Evolutionary conservation across 2,329 filamentous ascomycete genomes (phyloP).

Genomic region (Diaporthe caulivora): DNA sequence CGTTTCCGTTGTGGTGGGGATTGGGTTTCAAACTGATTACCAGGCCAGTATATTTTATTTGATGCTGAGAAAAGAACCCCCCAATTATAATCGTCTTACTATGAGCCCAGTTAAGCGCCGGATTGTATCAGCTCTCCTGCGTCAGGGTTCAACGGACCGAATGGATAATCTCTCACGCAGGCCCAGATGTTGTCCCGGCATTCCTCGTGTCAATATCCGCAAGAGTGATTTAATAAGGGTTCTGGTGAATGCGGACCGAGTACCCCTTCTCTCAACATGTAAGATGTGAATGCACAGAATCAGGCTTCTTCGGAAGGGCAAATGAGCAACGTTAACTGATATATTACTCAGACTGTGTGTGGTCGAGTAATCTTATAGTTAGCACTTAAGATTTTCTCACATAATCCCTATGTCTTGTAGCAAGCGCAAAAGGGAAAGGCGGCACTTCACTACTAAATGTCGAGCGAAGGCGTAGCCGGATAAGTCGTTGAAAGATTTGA

Average conservation of each 20-base stretch:
- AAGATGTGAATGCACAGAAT: no score
- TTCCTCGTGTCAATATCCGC: background rate
- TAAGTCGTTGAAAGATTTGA: no score
- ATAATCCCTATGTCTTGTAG: no score
- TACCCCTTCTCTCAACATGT: background rate
- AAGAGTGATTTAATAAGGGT: background rate
- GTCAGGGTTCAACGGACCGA: background rate
- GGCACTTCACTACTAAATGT: no score
- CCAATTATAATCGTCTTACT: background rate
- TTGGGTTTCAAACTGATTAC: slow-evolving; percentile 3
- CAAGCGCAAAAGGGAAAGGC: no score
- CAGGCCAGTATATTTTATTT: background rate
- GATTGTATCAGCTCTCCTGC: background rate
- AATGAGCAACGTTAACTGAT: no score
- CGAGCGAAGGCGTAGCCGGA: no score
- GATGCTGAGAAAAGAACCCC: background rate
- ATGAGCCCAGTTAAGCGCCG: background rate
- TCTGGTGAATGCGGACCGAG: slow-evolving; percentile 1
- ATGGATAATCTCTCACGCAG: background rate
- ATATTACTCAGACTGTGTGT: no score
- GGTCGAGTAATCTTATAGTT: no score
- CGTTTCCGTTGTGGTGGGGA: background rate
- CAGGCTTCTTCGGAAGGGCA: no score
- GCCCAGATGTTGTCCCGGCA: background rate
- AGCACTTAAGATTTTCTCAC: no score